Percentiles rank a stretch among this genome's conserved stretches.
These are phyloP conservation scores for Ochromonadaceae sp. DNA, from an alignment of 352 stramenopile genomes.

Conservation along the genomic window DNA sequence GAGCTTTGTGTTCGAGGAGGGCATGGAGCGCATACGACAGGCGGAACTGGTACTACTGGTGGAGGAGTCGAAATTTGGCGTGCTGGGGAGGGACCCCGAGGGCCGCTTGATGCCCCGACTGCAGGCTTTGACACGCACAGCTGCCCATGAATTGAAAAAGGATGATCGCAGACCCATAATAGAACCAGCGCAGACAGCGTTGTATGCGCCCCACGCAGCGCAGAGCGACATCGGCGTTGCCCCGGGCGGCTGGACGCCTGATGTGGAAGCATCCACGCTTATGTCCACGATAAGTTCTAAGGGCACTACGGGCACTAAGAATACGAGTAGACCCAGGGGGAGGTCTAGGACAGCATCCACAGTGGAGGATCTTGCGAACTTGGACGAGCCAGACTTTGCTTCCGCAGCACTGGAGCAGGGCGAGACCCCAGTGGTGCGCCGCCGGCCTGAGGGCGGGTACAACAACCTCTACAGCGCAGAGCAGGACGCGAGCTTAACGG, in stretches of 20 bases:
- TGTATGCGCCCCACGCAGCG: constrained; percentile 1
- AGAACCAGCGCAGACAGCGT: neutral
- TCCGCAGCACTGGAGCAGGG: no score
- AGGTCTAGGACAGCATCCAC: no score
- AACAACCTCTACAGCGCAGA: no score
- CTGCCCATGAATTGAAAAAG: constrained; percentile 7
- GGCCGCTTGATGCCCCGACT: neutral
- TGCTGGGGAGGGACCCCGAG: neutral
- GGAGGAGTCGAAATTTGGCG: constrained; percentile 1
- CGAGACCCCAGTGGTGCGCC: no score
- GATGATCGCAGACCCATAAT: constrained; percentile 5
- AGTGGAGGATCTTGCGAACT: no score
- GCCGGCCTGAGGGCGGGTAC: no score
- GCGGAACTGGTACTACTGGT: neutral
- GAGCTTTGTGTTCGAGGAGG: constrained; percentile 8
- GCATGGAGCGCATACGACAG: constrained; percentile 7
- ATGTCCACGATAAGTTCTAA: no score
- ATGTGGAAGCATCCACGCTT: no score
- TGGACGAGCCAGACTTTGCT: no score
- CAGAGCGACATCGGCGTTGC: neutral
- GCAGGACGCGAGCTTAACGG: neutral
- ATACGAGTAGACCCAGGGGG: no score
- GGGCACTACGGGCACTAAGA: no score
- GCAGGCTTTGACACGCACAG: constrained; percentile 8
- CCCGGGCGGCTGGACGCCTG: neutral